Conservation (phyloP, 2,329 filamentous ascomycete genomes). For the Apiospora rasikravindrae region DNA sequence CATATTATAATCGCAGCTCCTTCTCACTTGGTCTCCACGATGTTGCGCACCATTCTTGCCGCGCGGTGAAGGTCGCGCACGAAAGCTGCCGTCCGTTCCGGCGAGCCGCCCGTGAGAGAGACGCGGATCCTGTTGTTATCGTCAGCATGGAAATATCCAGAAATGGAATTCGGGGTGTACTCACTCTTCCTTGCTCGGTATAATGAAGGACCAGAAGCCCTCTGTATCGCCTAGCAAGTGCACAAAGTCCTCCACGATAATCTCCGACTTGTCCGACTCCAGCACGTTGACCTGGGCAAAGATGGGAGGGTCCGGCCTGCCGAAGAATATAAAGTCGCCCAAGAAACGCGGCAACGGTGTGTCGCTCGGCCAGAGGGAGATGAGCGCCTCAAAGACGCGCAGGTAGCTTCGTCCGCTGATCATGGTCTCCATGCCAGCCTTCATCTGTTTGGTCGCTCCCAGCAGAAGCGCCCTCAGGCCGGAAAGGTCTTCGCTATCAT, state of each 20-base stretch:
- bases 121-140: not conserved
- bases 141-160: not conserved
- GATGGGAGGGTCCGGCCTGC: constrained; percentile 17
- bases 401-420: constrained; percentile 14
- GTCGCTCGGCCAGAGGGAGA: constrained; percentile 17
- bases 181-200: constrained; percentile 21
- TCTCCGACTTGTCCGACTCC: constrained; percentile 1
- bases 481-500: not conserved
- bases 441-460: constrained; percentile 4
- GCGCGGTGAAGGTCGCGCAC: constrained; percentile 20
- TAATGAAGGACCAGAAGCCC: constrained; percentile 21
- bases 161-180: not conserved
- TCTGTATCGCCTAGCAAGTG: constrained; percentile 18
- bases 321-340: constrained; percentile 17
- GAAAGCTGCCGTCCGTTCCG: constrained; percentile 20
- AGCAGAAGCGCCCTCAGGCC: constrained; percentile 11
- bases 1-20: not conserved
- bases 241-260: constrained; percentile 18
- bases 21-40: not conserved
- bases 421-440: constrained; percentile 9
- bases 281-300: constrained; percentile 19
- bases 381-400: constrained; percentile 19
- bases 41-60: constrained; percentile 20
- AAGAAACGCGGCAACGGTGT: constrained; percentile 19
- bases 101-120: constrained; percentile 18